Base-by-base conservation (phyloP, 169 alveolate genomes). In the Plasmodium fragile region DNA sequence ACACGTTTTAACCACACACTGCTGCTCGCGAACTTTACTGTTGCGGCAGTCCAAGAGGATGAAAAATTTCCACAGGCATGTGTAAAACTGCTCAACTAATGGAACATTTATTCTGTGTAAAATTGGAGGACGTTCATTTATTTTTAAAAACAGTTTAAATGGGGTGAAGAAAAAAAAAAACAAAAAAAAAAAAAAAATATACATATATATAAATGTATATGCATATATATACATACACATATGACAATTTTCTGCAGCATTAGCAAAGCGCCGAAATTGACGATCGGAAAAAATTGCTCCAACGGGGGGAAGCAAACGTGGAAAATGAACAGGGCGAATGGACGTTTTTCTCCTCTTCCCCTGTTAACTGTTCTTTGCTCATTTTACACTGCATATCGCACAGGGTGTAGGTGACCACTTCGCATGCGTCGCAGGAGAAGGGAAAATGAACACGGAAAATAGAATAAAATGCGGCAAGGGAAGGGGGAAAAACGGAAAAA, bases 241-340 rank as follows among this genome's bases (percentile, higher is more conserved):
- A 49, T 16, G 28, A 45, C 75, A 79, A 79, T 79, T 79, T 49
- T 49, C 3, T 25, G 30, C n/a, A 79, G 85, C 85, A 79, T 75
- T 79, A 36, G 4, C 85, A 25, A 49, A 25, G 75, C 75, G 59
- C 59, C 59, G 30, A 79, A 43, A 28, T 49, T 45, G 65, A 2
- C 16, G n/a, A 22, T 18, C 32, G 75, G 30, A 65, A 28, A 65
- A 22, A 22, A 22, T 22, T 65, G 36, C 75, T 65, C 36, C 75
- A 65, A 18, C 5, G 30, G 75, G 39, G 75, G 32, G 75, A 65
- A 65, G 4, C 36, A 65, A 65, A 65, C 75, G 36, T 65, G 75
- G 36, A 13, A 22, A 65, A 28, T 65, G n/a, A 65, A 18, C 41
- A 16, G 13, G 75, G 11, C 36, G 5, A 65, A 65, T n/a, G 36